These are phyloP conservation scores for Apiotrichum siamense DNA, from an alignment of 1,284 basidiomycete genomes.

Conservation along the genomic window DNA sequence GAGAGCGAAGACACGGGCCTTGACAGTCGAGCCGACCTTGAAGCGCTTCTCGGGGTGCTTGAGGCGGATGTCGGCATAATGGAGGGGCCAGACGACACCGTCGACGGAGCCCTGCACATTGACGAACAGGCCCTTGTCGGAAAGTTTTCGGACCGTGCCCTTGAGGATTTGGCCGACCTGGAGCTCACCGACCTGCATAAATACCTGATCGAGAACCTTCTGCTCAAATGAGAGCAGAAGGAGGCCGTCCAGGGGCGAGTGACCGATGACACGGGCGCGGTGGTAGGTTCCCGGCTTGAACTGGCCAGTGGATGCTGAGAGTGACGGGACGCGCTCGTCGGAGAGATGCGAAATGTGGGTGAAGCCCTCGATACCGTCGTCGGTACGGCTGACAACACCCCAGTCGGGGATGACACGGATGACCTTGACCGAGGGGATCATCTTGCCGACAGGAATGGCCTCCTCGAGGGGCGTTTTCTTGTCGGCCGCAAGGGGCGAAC, in stretches of 20 bases:
- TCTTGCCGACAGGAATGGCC: slow-evolving; percentile 65
- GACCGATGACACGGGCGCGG: slow-evolving; percentile 81
- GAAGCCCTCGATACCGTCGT: slow-evolving; percentile 65
- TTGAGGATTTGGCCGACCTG: slow-evolving; percentile 75
- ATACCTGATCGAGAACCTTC: slow-evolving; percentile 77
- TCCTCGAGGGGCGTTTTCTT: slow-evolving; percentile 50
- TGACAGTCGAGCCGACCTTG: slow-evolving; percentile 75
- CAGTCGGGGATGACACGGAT: slow-evolving; percentile 69
- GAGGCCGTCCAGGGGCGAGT: slow-evolving; percentile 80
- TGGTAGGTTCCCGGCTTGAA: slow-evolving; percentile 77
- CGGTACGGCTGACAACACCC: slow-evolving; percentile 66
- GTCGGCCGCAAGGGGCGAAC: slow-evolving; percentile 39
- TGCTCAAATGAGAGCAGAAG: slow-evolving; percentile 78
- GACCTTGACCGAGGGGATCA: slow-evolving; percentile 67
- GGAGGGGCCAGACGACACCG: slow-evolving; percentile 87
- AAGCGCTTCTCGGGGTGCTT: slow-evolving; percentile 91
- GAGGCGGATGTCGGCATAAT: slow-evolving; percentile 88
- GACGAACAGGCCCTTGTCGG: slow-evolving; percentile 73
- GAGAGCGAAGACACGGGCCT: slow-evolving; percentile 75
- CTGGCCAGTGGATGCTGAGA: slow-evolving; percentile 63
- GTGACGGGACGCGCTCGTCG: slow-evolving; percentile 76
- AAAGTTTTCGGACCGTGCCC: slow-evolving; percentile 76
- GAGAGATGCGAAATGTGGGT: slow-evolving; percentile 93
- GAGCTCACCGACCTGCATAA: slow-evolving; percentile 79
- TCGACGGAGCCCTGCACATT: slow-evolving; percentile 79